Percentiles rank a stretch among this genome's conserved stretches.
Conservation (phyloP, 2,329 filamentous ascomycete species). For the Ambrosiella cleistominuta region DNA sequence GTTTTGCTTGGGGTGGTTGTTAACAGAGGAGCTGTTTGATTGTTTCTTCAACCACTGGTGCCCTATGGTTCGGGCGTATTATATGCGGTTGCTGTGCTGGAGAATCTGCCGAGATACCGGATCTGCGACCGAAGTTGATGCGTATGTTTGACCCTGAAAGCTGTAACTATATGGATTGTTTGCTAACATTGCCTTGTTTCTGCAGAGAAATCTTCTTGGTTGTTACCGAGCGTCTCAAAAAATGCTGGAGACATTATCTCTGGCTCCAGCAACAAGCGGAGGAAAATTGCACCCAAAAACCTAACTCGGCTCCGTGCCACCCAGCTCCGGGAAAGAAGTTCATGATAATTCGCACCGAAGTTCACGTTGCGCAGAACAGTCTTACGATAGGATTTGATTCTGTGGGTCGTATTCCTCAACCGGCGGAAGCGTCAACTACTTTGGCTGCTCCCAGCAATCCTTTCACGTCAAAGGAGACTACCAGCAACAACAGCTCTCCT, state of each 20-base stretch:
- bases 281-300: constrained; percentile 16
- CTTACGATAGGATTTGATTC: constrained; percentile 34
- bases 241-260: constrained; percentile 63
- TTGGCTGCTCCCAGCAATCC: constrained; percentile 3
- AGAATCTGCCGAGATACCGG: constrained; percentile 63
- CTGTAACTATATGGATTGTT: background rate
- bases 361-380: constrained; percentile 29
- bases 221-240: constrained; percentile 50
- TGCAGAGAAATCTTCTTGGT: constrained; percentile 51
- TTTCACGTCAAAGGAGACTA: background rate
- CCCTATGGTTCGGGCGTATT: constrained; percentile 86
- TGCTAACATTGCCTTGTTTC: constrained; percentile 15
- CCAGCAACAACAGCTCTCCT: background rate
- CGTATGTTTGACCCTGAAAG: constrained; percentile 32
- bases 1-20: constrained; percentile 57
- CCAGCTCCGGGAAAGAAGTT: constrained; percentile 74
- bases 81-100: constrained; percentile 82
- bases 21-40: constrained; percentile 59
- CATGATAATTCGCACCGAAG: constrained; percentile 72
- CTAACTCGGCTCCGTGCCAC: constrained; percentile 64
- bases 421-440: constrained; percentile 16
- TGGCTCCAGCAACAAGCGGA: constrained; percentile 54
- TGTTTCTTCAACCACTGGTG: constrained; percentile 86
- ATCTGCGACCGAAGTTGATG: constrained; percentile 43
- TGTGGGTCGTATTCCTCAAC: constrained; percentile 19